Percentiles rank a stretch among this genome's conserved stretches.
Evolutionary conservation across 495 filamentous ascomycete species (phyloP).

Genomic region (Wilcoxina mikolae): DNA sequence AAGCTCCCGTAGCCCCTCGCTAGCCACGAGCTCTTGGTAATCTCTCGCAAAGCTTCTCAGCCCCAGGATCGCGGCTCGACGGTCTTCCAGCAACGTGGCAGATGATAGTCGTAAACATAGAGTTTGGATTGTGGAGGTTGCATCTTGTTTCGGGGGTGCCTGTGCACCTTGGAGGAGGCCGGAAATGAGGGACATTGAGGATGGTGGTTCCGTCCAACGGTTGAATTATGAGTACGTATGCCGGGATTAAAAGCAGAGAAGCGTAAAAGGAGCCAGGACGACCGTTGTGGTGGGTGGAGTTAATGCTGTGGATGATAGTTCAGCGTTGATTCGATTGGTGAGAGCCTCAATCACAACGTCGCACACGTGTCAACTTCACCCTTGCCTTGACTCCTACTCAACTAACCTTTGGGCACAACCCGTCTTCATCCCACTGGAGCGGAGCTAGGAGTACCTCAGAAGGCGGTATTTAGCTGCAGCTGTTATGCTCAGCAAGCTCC

Average conservation of each 20-base stretch:
- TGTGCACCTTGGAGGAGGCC: constrained; percentile 34
- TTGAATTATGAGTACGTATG: too few relatives aligned
- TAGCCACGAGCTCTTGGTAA: constrained; percentile 92
- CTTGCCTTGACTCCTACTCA: not conserved
- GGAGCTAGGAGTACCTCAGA: too few relatives aligned
- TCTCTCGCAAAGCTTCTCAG: constrained; percentile 89
- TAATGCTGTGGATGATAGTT: too few relatives aligned
- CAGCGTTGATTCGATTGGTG: too few relatives aligned
- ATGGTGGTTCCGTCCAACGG: not conserved
- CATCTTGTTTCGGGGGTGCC: constrained; percentile 89
- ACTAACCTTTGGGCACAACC: too few relatives aligned
- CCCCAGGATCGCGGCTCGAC: constrained; percentile 80
- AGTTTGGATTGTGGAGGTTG: constrained; percentile 79
- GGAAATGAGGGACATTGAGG: constrained; percentile 27
- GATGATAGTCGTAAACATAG: constrained; percentile 73
- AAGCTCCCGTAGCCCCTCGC: constrained; percentile 68
- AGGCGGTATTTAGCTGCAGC: too few relatives aligned
- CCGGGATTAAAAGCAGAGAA: too few relatives aligned
- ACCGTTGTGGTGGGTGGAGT: too few relatives aligned
- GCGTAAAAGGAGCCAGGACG: too few relatives aligned
- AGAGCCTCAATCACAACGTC: not conserved
- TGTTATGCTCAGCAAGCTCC: too few relatives aligned
- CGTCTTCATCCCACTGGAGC: too few relatives aligned
- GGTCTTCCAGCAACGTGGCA: constrained; percentile 82
- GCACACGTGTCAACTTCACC: not conserved